A percentile compares a stretch with the other conserved stretches of the same genome.
Conservation (phyloP, 805 yeast genomes). For the Candida chilensis region DNA sequence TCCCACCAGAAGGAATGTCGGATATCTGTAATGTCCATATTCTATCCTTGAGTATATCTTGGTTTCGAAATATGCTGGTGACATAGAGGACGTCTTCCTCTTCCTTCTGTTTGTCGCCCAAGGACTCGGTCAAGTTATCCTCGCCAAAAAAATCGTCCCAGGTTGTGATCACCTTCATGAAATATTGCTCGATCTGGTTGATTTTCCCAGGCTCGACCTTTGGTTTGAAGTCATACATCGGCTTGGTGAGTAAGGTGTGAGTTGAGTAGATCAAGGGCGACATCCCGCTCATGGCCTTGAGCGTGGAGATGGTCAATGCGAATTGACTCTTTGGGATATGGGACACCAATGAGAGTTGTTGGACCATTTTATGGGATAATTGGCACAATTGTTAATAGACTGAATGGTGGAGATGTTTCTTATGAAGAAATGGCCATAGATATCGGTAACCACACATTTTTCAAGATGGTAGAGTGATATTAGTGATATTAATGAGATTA, state of each 20-base stretch:
- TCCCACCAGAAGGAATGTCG: conserved; percentile 75
- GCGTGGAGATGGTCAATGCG: conserved; percentile 33
- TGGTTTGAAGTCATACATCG: conserved; percentile 42
- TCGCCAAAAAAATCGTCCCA: conserved; percentile 21
- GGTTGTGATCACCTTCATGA: conserved; percentile 36
- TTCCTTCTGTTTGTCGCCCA: neutral
- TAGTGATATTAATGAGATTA: too few species aligned
- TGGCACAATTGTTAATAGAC: conserved; percentile 1
- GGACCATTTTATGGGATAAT: conserved; percentile 43
- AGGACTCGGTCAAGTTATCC: conserved; percentile 2
- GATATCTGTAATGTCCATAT: conserved; percentile 56
- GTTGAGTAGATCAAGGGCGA: conserved; percentile 33
- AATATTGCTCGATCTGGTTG: conserved; percentile 47
- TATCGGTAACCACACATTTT: too few species aligned
- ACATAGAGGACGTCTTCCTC: neutral
- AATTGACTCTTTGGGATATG: conserved; percentile 30
- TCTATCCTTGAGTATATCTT: conserved; percentile 12
- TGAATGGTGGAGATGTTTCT: too few species aligned
- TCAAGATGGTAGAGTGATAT: too few species aligned
- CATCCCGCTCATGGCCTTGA: conserved; percentile 44
- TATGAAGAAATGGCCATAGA: too few species aligned
- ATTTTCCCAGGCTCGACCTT: conserved; percentile 47
- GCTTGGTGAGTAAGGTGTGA: conserved; percentile 40
- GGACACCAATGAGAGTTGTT: conserved; percentile 40
- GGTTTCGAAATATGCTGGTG: conserved; percentile 7